phyloP scores from a whole-genome alignment of 2,329 filamentous ascomycete species.

The Botrytis galanthina region DNA sequence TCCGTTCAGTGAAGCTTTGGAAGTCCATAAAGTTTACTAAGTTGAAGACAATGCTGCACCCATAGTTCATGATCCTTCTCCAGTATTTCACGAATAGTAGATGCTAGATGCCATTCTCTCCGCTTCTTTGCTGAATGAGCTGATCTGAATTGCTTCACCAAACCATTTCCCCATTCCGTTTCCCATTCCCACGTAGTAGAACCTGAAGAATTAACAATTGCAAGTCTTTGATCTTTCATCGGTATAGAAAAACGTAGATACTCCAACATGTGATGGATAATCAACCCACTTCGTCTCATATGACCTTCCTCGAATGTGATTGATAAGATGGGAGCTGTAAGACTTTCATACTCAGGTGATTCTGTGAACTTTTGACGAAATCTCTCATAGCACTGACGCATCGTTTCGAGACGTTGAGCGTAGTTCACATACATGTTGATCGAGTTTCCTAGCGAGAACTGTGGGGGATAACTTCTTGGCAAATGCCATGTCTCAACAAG shows the following conservation, averaged over 20 bases:
- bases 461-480: accelerated
- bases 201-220: neutral
- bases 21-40: too few relatives aligned
- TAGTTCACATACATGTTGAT: neutral
- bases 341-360: neutral
- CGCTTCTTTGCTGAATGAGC: neutral
- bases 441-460: accelerated
- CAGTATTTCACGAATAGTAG: neutral
- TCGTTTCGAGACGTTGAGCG: neutral
- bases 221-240: too few relatives aligned
- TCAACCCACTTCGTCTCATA: neutral
- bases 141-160: neutral
- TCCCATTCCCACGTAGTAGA: neutral
- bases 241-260: neutral
- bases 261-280: neutral
- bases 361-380: too few relatives aligned
- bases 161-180: neutral
- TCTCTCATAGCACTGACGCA: neutral
- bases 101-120: neutral
- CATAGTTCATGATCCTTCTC: neutral
- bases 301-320: neutral
- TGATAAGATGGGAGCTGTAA: neutral
- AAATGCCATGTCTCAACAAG: neutral
- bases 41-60: neutral
- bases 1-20: neutral